A percentile compares a stretch with the other conserved stretches of the same genome.
These are phyloP conservation scores for Fusarium sp. DNA, from an alignment of 2,329 filamentous ascomycete genomes.

Conservation along the genomic window DNA sequence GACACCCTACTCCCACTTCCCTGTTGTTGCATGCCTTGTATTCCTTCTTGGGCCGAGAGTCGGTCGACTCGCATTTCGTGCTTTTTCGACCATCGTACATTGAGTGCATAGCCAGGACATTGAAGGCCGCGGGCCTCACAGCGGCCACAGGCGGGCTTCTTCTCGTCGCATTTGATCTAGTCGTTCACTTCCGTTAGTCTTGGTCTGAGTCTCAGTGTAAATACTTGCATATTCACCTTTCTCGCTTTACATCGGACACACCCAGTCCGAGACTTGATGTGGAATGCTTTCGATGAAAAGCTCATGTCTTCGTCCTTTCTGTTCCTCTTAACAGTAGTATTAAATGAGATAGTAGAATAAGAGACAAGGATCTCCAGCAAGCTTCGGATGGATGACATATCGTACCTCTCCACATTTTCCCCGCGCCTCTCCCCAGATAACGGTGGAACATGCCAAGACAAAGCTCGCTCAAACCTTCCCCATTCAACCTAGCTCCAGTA, in stretches of 20 bases:
- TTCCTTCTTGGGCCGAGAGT: background rate
- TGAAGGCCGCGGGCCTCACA: background rate
- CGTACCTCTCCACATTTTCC: background rate
- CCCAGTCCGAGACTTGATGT: background rate
- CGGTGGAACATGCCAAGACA: too few species aligned
- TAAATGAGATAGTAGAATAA: too few species aligned
- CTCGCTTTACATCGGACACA: background rate
- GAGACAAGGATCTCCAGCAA: too few species aligned
- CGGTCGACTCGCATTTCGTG: background rate
- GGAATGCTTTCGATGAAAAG: background rate
- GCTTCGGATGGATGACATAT: background rate
- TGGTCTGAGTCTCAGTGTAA: background rate
- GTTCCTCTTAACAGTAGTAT: too few species aligned
- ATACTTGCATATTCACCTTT: background rate
- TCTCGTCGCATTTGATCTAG: constrained; percentile 6
- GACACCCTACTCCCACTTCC: background rate
- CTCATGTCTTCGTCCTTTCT: background rate
- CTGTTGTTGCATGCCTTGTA: background rate
- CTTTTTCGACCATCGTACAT: constrained; percentile 5
- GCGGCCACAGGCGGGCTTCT: background rate
- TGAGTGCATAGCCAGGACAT: constrained; percentile 2
- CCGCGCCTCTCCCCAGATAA: background rate
- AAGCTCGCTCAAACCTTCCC: background rate
- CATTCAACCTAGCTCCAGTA: background rate
- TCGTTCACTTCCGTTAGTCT: background rate